These are phyloP conservation scores for Cynara cardunculus DNA, from an alignment of 129 eudicot genomes.

Conservation along the genomic window DNA sequence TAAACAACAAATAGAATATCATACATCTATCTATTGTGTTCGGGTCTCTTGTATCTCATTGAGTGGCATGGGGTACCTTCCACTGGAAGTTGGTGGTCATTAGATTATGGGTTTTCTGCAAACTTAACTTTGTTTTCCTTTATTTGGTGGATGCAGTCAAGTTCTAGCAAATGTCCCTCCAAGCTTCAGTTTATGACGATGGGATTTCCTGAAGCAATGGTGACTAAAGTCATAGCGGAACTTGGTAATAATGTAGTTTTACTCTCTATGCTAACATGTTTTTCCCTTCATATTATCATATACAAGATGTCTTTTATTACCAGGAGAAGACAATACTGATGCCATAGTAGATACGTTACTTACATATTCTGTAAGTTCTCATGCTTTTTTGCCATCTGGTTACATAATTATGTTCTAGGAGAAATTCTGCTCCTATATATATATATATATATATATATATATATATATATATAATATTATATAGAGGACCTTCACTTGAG, in stretches of 20 bases:
- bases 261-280: background rate
- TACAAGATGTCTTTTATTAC: background rate
- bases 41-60: background rate
- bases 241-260: constrained; percentile 16
- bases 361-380: constrained; percentile 18
- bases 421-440: background rate
- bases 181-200: constrained; percentile 12
- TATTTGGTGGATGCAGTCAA: constrained; percentile 18
- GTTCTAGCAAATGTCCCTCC: constrained; percentile 14
- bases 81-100: background rate
- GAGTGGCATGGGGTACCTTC: background rate
- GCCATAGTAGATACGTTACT: constrained; percentile 17
- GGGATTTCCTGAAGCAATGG: constrained; percentile 27
- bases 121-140: background rate
- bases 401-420: background rate
- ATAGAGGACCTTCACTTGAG: too few species aligned
- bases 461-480: too few species aligned
- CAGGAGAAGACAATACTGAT: constrained; percentile 22
- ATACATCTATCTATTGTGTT: background rate
- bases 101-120: background rate
- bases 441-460: background rate
- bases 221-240: constrained; percentile 23
- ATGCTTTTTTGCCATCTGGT: background rate
- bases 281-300: background rate
- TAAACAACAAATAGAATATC: background rate